These are phyloP conservation scores for Colletotrichum salicis DNA, from an alignment of 2,329 filamentous ascomycete species.

Conservation along the genomic window DNA sequence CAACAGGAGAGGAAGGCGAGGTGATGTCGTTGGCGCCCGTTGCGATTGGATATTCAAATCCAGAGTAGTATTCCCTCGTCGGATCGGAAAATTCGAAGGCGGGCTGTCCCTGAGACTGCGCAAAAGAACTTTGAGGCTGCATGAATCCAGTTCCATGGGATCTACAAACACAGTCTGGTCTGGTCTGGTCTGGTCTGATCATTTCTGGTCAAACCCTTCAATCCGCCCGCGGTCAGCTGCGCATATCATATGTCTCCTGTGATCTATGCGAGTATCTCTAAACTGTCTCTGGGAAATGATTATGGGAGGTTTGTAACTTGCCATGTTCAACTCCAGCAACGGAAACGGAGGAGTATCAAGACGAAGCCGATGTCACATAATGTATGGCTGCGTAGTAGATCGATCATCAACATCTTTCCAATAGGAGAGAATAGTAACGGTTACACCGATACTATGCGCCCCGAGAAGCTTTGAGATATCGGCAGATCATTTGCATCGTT, in stretches of 20 bases:
- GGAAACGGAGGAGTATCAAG: not conserved
- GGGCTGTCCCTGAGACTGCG: not conserved
- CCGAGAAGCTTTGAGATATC: not conserved
- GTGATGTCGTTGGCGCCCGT: slow-evolving; percentile 13
- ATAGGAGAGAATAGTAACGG: not conserved
- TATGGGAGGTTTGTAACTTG: not conserved
- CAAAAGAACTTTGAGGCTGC: not conserved
- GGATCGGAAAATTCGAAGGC: not conserved
- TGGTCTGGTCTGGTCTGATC: not conserved
- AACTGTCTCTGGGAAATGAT: not conserved
- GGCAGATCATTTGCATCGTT: not conserved
- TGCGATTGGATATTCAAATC: slow-evolving; percentile 24
- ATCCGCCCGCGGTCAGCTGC: not conserved
- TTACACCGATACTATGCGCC: not conserved
- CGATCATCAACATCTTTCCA: too few species aligned
- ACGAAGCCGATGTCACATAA: not conserved
- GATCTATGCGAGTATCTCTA: not conserved
- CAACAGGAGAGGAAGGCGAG: not conserved
- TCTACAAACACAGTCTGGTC: not conserved
- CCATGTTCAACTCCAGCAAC: not conserved
- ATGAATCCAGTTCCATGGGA: not conserved
- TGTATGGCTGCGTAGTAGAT: not conserved
- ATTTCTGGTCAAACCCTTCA: not conserved
- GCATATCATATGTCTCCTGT: not conserved
- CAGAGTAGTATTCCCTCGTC: not conserved